Base-by-base conservation (phyloP, 495 filamentous ascomycete genomes). In the Talaromyces stipitatus region DNA sequence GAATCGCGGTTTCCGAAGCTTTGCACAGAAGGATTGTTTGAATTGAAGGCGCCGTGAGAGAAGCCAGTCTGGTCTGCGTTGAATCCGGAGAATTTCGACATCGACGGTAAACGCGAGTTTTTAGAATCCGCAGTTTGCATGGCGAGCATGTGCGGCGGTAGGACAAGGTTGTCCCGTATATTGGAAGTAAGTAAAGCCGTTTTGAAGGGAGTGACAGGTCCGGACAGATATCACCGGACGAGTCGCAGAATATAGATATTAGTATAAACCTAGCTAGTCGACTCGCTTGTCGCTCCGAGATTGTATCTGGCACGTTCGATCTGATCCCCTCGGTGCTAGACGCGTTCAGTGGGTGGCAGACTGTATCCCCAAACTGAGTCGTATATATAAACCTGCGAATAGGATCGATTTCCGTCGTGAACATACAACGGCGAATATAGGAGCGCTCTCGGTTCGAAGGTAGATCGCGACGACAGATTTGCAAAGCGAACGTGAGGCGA, bases 11-110 rank as follows among this genome's bases (percentile, higher is more conserved):
- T 90, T 60, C 84, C 84, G 65, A 91, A 92, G 57, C 89, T 87
- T 62, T 80, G 82, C 2, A 86, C 74, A 58, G 74, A 82, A 54
- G 71, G 71, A 56, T 82, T 79, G 72, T 92, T 95, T 58, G 87
- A 90, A 61, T 81, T 82, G 75, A 92, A 96, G 45, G 91, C 89
- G 62, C 89, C 90, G 68, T 95, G 90, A 23, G 91, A 94, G 69
- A 96, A 96, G 58, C 91, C 91, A 30, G 87, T 92, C 63, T 89
- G 73, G 36, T 79, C 85, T 67, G 80, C 85, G 78, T 86, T 85
- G 59, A 79, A 57, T 51, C 71, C 73, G 51, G 87, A 84, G 48
- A 87, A 83, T 74, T 92, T 92, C 22, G 83, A 84, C 83, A 83
- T 58, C 82, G 85, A 61, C 71, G 75, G 56, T 74, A 78, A 56